Base-by-base conservation (phyloP, 352 stramenopile species). In the Blastocystis sp. region DNA sequence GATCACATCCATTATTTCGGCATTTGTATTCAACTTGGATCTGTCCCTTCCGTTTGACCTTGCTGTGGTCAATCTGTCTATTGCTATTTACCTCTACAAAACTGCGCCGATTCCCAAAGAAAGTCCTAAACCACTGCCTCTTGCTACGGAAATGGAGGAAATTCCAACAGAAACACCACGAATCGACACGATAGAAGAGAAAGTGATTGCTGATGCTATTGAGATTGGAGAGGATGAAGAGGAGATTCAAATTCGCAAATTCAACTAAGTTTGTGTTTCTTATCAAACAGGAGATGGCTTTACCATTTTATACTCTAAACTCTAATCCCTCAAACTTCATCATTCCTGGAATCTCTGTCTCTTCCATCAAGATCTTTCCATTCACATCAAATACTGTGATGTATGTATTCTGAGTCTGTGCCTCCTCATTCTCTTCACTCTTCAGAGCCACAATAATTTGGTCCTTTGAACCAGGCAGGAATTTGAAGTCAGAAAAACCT, bases 401-500 rank as follows among this genome's bases (percentile, higher is more conserved):
- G 88, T 92, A 97, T 1, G 93, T 95, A 42, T 92, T 61, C 73
- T 89, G 73, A 16, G 83, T 88, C 42, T 94, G 89, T 85, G 94
- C 90, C 19, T 90, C 92, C 61, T 95, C 93, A 59, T 95, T 92
- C 88, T 97, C 94, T 73, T 95, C 92, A 88, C 92, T 97, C 91
- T 97, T 97, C 66, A 97, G 90, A 21, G 93, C 94, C 39, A 97
- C 91, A 88, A 97, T 96, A 69, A 97, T 90, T 52, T 89, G 89
- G 88, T 97, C 94, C 46, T 93, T 92, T n/a, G 92, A 93, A 42
- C 93, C 92, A 14, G 94, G 94, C 37, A 97, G 69, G 86, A 97
- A 97, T 90, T 97, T 97, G 90, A 97, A 97, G 21, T 92, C 95
- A 80, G 93, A 96, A 88, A 97, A 97, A 27, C 94, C 94, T 9